phyloP scores from a whole-genome alignment of 495 filamentous ascomycete genomes.

The Penicillium nucicola region DNA sequence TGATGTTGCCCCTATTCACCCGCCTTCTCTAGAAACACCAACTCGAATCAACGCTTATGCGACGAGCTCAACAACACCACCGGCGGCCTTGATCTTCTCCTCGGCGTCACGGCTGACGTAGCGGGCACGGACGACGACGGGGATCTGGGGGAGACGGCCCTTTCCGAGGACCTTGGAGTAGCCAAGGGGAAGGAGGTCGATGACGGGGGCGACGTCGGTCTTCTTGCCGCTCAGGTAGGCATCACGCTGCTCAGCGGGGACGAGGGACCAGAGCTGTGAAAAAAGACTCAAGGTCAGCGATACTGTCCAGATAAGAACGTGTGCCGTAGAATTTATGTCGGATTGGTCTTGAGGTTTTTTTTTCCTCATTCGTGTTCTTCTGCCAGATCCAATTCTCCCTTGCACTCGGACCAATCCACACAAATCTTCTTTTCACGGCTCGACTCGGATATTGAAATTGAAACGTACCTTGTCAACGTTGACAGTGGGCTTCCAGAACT shows the following conservation, averaged over 20 bases:
- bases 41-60: conserved; percentile 57
- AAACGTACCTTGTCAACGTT: conserved; percentile 82
- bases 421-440: conserved; percentile 4
- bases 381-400: background rate
- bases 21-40: conserved; percentile 31
- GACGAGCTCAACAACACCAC: conserved; percentile 87
- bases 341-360: background rate
- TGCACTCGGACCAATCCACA: background rate
- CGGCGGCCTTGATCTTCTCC: conserved; percentile 92
- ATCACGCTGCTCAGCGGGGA: conserved; percentile 80
- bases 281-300: conserved; percentile 21
- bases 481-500: conserved; percentile 90
- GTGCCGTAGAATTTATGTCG: too few relatives aligned
- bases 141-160: conserved; percentile 81
- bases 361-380: background rate
- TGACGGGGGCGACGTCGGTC: conserved; percentile 79
- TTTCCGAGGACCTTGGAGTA: conserved; percentile 95
- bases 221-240: conserved; percentile 71
- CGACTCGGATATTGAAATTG: conserved; percentile 7
- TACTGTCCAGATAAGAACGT: background rate
- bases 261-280: conserved; percentile 72
- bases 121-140: conserved; percentile 82
- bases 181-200: conserved; percentile 87
- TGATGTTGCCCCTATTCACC: conserved; percentile 35
- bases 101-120: conserved; percentile 87